phyloP scores from a whole-genome alignment of 495 filamentous ascomycete species.

The Apodospora peruviana region DNA sequence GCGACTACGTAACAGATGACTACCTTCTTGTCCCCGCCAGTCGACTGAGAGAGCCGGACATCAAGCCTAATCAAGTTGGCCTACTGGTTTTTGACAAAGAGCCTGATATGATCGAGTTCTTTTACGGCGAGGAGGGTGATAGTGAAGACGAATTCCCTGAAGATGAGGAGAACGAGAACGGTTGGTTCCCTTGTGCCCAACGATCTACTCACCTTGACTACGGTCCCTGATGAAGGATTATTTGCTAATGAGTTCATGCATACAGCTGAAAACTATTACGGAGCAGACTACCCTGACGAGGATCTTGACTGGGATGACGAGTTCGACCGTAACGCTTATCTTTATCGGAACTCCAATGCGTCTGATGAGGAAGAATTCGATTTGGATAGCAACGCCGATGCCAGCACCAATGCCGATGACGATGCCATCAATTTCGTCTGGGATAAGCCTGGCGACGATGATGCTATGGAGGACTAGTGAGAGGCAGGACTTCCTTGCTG shows the following conservation, averaged over 20 bases:
- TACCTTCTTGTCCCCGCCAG: slow-evolving; percentile 48
- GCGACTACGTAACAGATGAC: slow-evolving; percentile 48
- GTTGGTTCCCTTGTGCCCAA: slow-evolving; percentile 23
- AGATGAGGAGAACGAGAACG: slow-evolving; percentile 53
- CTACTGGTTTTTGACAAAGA: slow-evolving; percentile 48
- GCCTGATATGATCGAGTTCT: slow-evolving; percentile 43
- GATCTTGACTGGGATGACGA: slow-evolving; percentile 52
- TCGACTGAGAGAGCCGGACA: slow-evolving; percentile 30
- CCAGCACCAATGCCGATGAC: slow-evolving; percentile 6
- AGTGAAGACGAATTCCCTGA: slow-evolving; percentile 42
- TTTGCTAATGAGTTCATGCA: not conserved
- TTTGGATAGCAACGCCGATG: not conserved
- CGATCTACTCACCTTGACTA: not conserved
- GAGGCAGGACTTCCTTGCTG: too few species aligned
- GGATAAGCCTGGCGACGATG: not conserved
- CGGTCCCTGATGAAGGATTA: too few species aligned
- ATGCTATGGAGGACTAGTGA: too few species aligned
- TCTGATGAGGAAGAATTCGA: slow-evolving; percentile 43
- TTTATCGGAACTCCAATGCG: slow-evolving; percentile 37
- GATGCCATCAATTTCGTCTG: slow-evolving; percentile 15
- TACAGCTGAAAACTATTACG: slow-evolving; percentile 51
- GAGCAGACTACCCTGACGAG: slow-evolving; percentile 51
- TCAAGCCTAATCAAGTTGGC: slow-evolving; percentile 36
- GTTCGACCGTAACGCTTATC: slow-evolving; percentile 38
- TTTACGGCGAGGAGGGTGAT: slow-evolving; percentile 41